Evolutionary conservation across 2,329 filamentous ascomycete genomes (phyloP), one percentile per base, ranked within the genome.

Genomic region (Lomentospora prolificans): DNA sequence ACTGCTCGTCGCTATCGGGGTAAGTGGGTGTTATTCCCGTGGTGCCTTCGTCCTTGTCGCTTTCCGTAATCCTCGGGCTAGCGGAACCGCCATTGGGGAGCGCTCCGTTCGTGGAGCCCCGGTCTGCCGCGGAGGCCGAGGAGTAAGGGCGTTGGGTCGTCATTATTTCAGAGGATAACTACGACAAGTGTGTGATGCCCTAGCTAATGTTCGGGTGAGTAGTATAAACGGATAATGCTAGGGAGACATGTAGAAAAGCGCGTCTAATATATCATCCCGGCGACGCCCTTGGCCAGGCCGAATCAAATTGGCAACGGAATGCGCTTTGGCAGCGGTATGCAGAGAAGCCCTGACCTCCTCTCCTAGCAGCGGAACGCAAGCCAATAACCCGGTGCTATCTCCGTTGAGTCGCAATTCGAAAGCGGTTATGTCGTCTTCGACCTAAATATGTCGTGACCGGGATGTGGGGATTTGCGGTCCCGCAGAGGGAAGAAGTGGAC

Each of bases 401-500:
- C 48, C 10, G n/a, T 14, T 25, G n/a, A 27, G 12, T 31, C 3
- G 25, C 48, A 30, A 3, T 17, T 9, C 10, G 10, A 28, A 28
- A n/a, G 14, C 8, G 8, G 12, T 17, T 51, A 27, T 50, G 48
- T 51, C 48, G 48, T 14, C 48, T 51, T 51, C 14, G 25, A 28
- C 14, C 48, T n/a, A 51, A 27, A 51, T 51, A 51, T 51, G 48
- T 51, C 48, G 48, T 51, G 24, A 51, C 5, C 48, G 48, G 36
- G 36, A n/a, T 28, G 24, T 51, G 48, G 19, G 48, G 48, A 8
- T 14, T 51, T 25, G 19, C 14, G 25, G 19, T 30, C 48, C 6
- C 27, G 24, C 12, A 28, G 48, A 51, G 4, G 24, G 12, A 28
- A 31, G 14, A 51, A 4, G 7, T 27, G 8, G 25, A 30, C 48